phyloP scores from a whole-genome alignment of 345 rosid genomes.

The Heritiera littoralis region DNA sequence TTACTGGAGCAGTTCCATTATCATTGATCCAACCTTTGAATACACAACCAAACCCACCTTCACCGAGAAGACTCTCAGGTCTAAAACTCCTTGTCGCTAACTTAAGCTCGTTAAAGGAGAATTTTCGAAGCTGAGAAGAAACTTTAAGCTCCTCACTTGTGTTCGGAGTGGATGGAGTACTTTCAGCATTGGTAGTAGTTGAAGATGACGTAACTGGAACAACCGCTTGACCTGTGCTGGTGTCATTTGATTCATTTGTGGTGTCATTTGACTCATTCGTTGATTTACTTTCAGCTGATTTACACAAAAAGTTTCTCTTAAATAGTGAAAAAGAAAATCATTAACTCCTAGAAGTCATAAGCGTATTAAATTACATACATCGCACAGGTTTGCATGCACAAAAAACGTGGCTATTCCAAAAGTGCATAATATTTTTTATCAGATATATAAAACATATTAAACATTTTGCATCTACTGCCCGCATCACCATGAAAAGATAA shows the following conservation, averaged over 20 bases:
- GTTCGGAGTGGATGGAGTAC: background rate
- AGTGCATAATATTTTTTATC: too few relatives aligned
- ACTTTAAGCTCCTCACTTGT: background rate
- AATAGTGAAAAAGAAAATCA: too few relatives aligned
- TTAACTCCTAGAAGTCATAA: background rate
- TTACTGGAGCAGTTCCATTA: conserved; percentile 37
- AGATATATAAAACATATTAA: too few relatives aligned
- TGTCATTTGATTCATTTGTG: background rate
- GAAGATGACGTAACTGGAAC: background rate
- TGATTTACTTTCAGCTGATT: conserved; percentile 10
- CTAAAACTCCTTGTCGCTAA: conserved; percentile 35
- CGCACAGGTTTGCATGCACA: background rate
- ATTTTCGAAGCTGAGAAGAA: conserved; percentile 6
- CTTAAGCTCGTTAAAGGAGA: conserved; percentile 36
- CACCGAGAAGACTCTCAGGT: conserved; percentile 38
- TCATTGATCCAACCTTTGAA: conserved; percentile 49
- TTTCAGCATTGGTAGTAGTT: background rate
- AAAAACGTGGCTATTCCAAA: background rate
- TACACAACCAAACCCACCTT: conserved; percentile 53
- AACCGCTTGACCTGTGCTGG: conserved; percentile 13
- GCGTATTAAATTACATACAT: background rate
- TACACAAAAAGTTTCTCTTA: background rate
- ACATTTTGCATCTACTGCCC: background rate
- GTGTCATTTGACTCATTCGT: background rate
- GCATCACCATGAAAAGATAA: too few relatives aligned